Evolutionary conservation across 2,329 filamentous ascomycete species (phyloP), one percentile per base, ranked within the genome.

Genomic region (Microsporum canis): DNA sequence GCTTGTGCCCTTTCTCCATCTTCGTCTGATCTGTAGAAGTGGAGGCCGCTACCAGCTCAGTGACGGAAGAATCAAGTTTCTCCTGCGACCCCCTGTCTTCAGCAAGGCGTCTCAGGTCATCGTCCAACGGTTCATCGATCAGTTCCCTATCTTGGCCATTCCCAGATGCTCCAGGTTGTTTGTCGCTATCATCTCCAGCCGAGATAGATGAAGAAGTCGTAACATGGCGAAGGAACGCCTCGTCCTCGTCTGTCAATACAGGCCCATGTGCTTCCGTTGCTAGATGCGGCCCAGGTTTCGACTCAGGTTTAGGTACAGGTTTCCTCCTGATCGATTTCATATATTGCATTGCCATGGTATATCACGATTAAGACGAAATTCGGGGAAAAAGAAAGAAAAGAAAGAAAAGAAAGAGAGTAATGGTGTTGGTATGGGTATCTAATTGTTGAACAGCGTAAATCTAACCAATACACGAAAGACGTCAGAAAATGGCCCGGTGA

Each of bases 241-340:
- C 80, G 63, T 86, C 83, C 66, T 84, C 82, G n/a, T 81, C 77
- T 17, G 80, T 82, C n/a, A 85, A 69, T 2, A 85, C 78, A 68
- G 67, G 77, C 57, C 69, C 70, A 34, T 72, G 72, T 3, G 70
- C 63, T 57, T 67, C 71, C 59, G 64, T 68, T 66, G 62, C 72
- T 57, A 23, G 17, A 23, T 1, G 17, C 17, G 55, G 31, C 5
- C 34, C 12, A 14, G 55, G 7, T 57, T 34, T 10, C n/a, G 53
- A 34, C 31, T 56, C 39, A 14, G 55, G 3, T 57, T 63, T 71
- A 14, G 70, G 68, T 49, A 68, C 72, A 57, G 70, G 68, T 64
- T 73, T 76, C 60, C 71, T 68, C 60, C 73, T 75, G 55, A 77
- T 71, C 63, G 73, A 71, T 57, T 72, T 77, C 60, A 79, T 70